phyloP scores from a whole-genome alignment of 1,139 yeast species.

The Scheffersomyces quercinus region DNA sequence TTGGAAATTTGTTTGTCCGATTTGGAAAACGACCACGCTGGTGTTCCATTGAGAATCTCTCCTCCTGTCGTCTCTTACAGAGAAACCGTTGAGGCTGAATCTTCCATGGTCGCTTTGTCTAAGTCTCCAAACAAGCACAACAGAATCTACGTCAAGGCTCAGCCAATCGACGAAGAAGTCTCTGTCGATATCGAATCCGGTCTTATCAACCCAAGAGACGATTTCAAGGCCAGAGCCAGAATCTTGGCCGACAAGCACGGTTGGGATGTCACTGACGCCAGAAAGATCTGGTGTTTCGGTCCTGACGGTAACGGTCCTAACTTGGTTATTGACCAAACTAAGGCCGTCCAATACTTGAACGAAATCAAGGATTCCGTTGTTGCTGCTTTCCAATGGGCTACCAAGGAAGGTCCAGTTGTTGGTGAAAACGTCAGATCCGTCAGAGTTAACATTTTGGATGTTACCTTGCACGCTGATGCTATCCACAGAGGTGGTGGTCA shows the following conservation, averaged over 20 bases:
- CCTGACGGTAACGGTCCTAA: slow-evolving; percentile 99
- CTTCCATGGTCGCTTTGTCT: slow-evolving; percentile 94
- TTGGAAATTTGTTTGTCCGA: slow-evolving; percentile 96
- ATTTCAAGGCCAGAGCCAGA: slow-evolving; percentile 99
- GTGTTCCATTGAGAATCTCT: slow-evolving; percentile 96
- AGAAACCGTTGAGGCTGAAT: slow-evolving; percentile 94
- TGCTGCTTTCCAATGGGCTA: slow-evolving; percentile 99
- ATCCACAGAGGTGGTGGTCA: slow-evolving; percentile 99
- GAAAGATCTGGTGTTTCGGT: slow-evolving; percentile 99
- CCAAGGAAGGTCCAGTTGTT: slow-evolving; percentile 98
- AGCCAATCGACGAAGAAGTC: slow-evolving; percentile 93
- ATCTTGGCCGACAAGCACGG: slow-evolving; percentile 98
- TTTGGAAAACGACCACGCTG: slow-evolving; percentile 99
- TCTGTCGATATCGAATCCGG: slow-evolving; percentile 91
- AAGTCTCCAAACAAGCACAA: slow-evolving; percentile 99
- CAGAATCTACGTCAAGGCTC: slow-evolving; percentile 98
- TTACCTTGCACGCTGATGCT: slow-evolving; percentile 99
- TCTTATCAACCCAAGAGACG: slow-evolving; percentile 92
- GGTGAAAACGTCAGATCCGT: slow-evolving; percentile 96
- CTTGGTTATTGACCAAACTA: slow-evolving; percentile 98
- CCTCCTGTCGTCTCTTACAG: slow-evolving; percentile 99
- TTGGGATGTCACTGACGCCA: slow-evolving; percentile 99
- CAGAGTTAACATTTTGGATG: slow-evolving; percentile 98
- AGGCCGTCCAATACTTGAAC: slow-evolving; percentile 98
- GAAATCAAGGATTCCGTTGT: slow-evolving; percentile 99